Base-by-base conservation (phyloP, 2,329 filamentous ascomycete genomes). In the Fusarium sterilihyphosum region DNA sequence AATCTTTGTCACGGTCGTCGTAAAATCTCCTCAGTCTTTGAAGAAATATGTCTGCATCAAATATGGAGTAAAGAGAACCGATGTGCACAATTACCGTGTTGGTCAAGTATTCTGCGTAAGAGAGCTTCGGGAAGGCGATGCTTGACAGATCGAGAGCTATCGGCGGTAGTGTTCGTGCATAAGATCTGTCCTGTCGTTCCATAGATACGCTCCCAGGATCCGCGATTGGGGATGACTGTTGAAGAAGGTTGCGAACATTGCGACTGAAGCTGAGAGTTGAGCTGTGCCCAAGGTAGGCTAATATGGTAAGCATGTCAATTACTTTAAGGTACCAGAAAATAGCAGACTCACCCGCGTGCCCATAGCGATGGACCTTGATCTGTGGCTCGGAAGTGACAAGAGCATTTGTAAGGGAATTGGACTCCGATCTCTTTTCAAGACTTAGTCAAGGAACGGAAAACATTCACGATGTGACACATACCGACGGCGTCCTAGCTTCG, bases 271-370 rank as follows among this genome's bases (percentile, higher is more conserved):
- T 72, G 22, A 75, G 61, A 18, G 73, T 75, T 22, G 70, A 75
- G 35, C 73, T 75, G 17, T 75, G 73, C 0, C 73, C 73, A 16
- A 75, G 73, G 33, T 75, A 75, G 35, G 73, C 73, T 75, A 8
- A 22, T 10, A 26, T 9, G 8, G n/a, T 67, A 22, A 62, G 69
- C 47, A 29, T 22, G 20, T n/a, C 20, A 9, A 16, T 7, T 8
- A 8, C 4, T 5, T 16, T 3, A 16, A 18, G n/a, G 10, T 20
- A 35, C 33, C 14, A 11, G 4, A 35, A 17, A 4, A 5, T 9
- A 31, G 13, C n/a, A 37, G 13, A 37, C 67, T 18, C 63, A 75
- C 73, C 67, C 6, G 66, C 61, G 38, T 75, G 73, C 16, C 73
- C 73, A 37, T 75, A 69, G 11, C 73, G 73, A 31, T 75, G 66